A percentile compares a stretch with the other conserved stretches of the same genome.
Evolutionary conservation across 345 rosid species (phyloP).

Genomic region (Eucalyptus marginata): DNA sequence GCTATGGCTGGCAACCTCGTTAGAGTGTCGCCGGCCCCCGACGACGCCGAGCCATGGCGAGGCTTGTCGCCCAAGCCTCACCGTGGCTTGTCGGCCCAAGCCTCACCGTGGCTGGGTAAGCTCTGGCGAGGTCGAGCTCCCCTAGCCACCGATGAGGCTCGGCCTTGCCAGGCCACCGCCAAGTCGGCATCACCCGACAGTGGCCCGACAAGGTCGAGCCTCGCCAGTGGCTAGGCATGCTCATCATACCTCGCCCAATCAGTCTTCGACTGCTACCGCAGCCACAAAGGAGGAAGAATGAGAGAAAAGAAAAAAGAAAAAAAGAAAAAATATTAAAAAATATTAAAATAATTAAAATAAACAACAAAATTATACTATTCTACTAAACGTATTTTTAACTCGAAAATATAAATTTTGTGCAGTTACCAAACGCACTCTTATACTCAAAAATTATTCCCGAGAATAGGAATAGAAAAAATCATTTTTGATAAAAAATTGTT

Average conservation of each 20-base stretch:
- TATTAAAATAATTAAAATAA: too few species aligned
- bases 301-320: too few species aligned
- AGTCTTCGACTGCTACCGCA: rapidly evolving
- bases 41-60: rapidly evolving
- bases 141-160: too few species aligned
- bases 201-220: rapidly evolving
- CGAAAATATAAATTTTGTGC: rapidly evolving
- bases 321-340: too few species aligned
- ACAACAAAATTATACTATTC: too few species aligned
- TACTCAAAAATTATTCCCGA: rapidly evolving
- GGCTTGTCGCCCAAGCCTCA: too few species aligned
- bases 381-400: rapidly evolving
- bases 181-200: rapidly evolving
- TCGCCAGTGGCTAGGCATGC: rapidly evolving
- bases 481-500: too few species aligned
- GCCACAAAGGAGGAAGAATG: too few species aligned
- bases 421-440: rapidly evolving
- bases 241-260: rapidly evolving
- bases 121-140: rapidly evolving
- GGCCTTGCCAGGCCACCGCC: rapidly evolving
- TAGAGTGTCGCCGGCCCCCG: rapidly evolving
- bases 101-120: rapidly evolving
- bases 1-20: rapidly evolving
- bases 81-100: too few species aligned
- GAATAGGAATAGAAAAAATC: too few species aligned